These are phyloP conservation scores for Purshia tridentata DNA, from an alignment of 306 rosid species.

Conservation along the genomic window DNA sequence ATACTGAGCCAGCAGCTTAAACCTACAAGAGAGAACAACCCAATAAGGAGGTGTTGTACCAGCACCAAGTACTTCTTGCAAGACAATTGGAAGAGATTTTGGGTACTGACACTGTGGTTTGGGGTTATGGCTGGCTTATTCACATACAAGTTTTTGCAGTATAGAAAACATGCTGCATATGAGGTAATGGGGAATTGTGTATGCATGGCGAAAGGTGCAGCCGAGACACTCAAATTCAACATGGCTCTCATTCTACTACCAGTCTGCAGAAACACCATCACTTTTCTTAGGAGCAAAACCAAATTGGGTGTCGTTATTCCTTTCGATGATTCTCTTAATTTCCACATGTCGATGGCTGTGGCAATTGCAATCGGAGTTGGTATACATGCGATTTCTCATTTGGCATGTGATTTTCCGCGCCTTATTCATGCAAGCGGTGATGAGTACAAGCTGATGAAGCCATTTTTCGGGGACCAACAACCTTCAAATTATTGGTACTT, in stretches of 20 bases:
- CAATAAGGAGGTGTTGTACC: slow-evolving; percentile 34
- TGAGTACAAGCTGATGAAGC: slow-evolving; percentile 37
- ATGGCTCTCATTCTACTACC: slow-evolving; percentile 60
- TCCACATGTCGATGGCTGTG: slow-evolving; percentile 50
- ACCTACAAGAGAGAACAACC: slow-evolving; percentile 36
- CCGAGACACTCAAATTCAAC: slow-evolving; percentile 66
- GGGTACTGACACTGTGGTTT: slow-evolving; percentile 55
- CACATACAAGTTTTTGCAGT: slow-evolving; percentile 49
- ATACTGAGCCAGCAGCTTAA: slow-evolving; percentile 56
- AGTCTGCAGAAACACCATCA: slow-evolving; percentile 60
- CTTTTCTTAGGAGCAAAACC: slow-evolving; percentile 59
- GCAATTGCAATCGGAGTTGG: slow-evolving; percentile 44
- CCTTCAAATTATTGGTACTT: slow-evolving; percentile 50
- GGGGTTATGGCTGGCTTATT: slow-evolving; percentile 42
- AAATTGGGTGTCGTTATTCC: slow-evolving; percentile 41
- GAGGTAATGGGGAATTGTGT: slow-evolving; percentile 57
- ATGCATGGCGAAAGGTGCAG: slow-evolving; percentile 58
- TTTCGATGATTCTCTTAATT: slow-evolving; percentile 57
- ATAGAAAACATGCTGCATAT: slow-evolving; percentile 36
- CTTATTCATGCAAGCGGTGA: slow-evolving; percentile 35
- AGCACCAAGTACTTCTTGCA: slow-evolving; percentile 42
- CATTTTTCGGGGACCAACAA: slow-evolving; percentile 42
- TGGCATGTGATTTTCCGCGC: slow-evolving; percentile 53
- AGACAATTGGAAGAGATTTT: slow-evolving; percentile 65
- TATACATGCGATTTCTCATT: slow-evolving; percentile 40